A percentile compares a stretch with the other conserved stretches of the same genome.
These are phyloP conservation scores for Penicillium canescens DNA, from an alignment of 495 filamentous ascomycete genomes.

Conservation along the genomic window DNA sequence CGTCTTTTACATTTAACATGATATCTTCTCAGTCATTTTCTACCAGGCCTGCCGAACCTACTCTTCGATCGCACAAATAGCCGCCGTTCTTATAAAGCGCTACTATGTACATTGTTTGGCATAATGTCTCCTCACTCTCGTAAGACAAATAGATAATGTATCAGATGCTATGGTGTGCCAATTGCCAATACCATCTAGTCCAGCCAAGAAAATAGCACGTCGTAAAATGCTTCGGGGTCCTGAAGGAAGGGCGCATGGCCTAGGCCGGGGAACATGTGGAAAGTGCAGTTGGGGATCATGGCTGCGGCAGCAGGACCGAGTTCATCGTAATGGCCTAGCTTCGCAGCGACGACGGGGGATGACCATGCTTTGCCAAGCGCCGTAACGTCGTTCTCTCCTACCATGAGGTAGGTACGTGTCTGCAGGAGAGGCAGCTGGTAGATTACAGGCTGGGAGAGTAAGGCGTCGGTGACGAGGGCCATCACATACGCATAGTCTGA, in stretches of 20 bases:
- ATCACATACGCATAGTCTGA: constrained; percentile 15
- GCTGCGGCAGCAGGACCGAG: constrained; percentile 18
- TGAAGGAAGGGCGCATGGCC: constrained; percentile 20
- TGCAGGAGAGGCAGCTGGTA: constrained; percentile 1
- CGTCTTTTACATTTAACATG: too few relatives aligned
- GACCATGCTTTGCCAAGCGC: constrained; percentile 13
- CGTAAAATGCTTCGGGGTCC: constrained; percentile 12
- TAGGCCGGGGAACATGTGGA: constrained; percentile 19
- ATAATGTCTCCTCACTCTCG: too few relatives aligned
- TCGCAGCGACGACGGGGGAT: constrained; percentile 3
- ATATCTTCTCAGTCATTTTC: too few relatives aligned
- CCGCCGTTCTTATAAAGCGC: too few relatives aligned
- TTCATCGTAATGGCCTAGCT: constrained; percentile 7
- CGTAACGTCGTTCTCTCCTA: constrained; percentile 8
- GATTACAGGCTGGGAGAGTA: neutral
- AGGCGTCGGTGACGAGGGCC: constrained; percentile 9
- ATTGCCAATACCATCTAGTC: constrained; percentile 1
- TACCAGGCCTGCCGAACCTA: too few relatives aligned
- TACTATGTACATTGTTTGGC: too few relatives aligned
- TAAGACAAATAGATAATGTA: neutral
- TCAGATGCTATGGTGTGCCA: neutral
- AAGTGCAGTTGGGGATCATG: constrained; percentile 11
- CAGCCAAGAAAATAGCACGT: constrained; percentile 7
- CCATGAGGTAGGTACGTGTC: constrained; percentile 12
- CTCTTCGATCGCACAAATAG: too few relatives aligned